These are phyloP conservation scores for Malbranchea zuffiana DNA, from an alignment of 2,329 filamentous ascomycete species.

Conservation along the genomic window DNA sequence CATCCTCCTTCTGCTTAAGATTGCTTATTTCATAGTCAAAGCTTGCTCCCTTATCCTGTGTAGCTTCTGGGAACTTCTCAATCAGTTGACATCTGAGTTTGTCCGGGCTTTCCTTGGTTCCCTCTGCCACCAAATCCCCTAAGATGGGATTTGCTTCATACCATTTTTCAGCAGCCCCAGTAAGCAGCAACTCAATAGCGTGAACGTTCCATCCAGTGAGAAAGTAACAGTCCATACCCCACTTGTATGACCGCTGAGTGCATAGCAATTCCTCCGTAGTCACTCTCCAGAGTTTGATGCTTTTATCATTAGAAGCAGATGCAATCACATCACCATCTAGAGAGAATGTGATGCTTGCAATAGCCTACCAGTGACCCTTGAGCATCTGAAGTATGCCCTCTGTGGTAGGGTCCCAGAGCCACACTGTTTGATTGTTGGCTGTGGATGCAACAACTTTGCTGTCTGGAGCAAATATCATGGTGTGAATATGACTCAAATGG, in stretches of 20 bases:
- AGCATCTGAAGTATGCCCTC: not conserved
- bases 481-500: not conserved
- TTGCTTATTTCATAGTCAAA: no score
- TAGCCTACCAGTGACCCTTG: not conserved
- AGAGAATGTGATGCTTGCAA: slow-evolving; percentile 1
- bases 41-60: no score
- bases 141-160: no score
- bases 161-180: no score
- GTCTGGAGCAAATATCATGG: not conserved
- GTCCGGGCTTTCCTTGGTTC: no score
- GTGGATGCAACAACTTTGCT: no score
- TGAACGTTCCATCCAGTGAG: not conserved
- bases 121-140: no score
- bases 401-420: not conserved
- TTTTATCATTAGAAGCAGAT: not conserved
- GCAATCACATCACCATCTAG: slow-evolving; percentile 1
- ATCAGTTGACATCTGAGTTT: no score
- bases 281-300: not conserved
- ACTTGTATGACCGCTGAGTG: not conserved
- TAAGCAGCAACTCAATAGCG: no score
- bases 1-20: no score
- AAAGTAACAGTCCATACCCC: not conserved
- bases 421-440: not conserved
- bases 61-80: no score
- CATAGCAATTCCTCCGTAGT: not conserved